phyloP scores from a whole-genome alignment of 768 basidiomycete species.

The Multifurca ochricompacta region DNA sequence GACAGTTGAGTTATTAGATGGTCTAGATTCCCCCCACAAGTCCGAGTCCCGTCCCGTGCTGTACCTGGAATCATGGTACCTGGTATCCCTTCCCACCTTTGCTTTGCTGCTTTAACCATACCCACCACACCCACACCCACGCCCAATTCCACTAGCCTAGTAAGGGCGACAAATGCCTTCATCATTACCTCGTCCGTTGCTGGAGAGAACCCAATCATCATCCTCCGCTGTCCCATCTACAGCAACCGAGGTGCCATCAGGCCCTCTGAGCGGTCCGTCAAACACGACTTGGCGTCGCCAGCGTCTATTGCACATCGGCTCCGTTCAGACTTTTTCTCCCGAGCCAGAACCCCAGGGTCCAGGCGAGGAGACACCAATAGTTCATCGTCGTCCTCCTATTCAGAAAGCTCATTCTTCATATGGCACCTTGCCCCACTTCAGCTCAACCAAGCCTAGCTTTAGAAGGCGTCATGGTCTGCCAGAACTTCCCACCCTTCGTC shows the following conservation, averaged over 20 bases:
- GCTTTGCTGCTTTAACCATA: neutral
- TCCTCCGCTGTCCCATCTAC: neutral
- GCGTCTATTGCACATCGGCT: conserved; percentile 50
- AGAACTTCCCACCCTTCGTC: conserved; percentile 30
- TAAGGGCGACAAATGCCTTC: neutral
- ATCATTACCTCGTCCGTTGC: neutral
- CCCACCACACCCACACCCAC: neutral
- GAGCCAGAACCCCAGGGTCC: conserved; percentile 17
- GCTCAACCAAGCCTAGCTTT: conserved; percentile 22
- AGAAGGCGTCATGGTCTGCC: conserved; percentile 32
- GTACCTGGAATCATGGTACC: no score
- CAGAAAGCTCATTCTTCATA: conserved; percentile 36
- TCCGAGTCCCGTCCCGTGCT: no score
- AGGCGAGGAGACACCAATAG: conserved; percentile 33
- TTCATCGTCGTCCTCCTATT: conserved; percentile 21
- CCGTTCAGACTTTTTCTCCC: conserved; percentile 5
- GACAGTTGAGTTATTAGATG: neutral
- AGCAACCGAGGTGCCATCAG: conserved; percentile 23
- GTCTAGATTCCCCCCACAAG: no score
- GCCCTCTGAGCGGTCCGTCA: conserved; percentile 42
- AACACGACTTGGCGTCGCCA: conserved; percentile 53
- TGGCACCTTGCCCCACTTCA: conserved; percentile 38
- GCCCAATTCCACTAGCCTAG: no score
- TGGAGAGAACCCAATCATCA: neutral
- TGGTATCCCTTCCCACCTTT: no score